Conservation (phyloP, 805 yeast species). For the Monosporozyma aerobia region DNA sequence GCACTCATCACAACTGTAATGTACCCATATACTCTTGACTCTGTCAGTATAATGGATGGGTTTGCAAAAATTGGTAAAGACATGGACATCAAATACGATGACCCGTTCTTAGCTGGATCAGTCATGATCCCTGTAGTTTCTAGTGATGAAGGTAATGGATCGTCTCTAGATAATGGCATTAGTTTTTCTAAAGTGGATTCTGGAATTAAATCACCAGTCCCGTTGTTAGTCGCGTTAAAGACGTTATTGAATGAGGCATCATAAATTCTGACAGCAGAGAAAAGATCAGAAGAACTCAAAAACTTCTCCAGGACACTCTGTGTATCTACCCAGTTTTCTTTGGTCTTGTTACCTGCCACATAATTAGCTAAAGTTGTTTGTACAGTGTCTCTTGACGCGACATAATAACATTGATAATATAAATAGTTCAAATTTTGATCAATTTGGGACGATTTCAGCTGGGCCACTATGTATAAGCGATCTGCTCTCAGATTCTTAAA, state of each 20-base stretch:
- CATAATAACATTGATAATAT: conserved; percentile 60
- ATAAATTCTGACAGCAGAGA: conserved; percentile 58
- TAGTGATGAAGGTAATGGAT: conserved; percentile 37
- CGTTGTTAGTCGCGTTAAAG: conserved; percentile 34
- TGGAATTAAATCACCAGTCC: conserved; percentile 30
- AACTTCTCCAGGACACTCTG: conserved; percentile 47
- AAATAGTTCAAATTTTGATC: conserved; percentile 54
- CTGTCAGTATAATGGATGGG: conserved; percentile 54
- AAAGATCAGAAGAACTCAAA: conserved; percentile 51
- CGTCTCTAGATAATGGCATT: conserved; percentile 43
- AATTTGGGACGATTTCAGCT: conserved; percentile 71
- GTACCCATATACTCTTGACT: conserved; percentile 60
- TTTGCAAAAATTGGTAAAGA: conserved; percentile 70
- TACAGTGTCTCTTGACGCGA: conserved; percentile 52
- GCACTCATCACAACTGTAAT: conserved; percentile 50
- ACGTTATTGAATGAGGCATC: conserved; percentile 48
- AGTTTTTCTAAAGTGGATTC: conserved; percentile 30
- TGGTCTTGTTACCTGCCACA: conserved; percentile 64
- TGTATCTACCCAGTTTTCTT: conserved; percentile 39
- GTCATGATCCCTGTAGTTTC: conserved; percentile 42
- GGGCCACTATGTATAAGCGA: conserved; percentile 67
- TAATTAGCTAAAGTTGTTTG: conserved; percentile 51
- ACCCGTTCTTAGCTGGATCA: conserved; percentile 52
- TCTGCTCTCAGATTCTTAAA: conserved; percentile 57
- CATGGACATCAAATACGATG: conserved; percentile 54